A percentile compares a stretch with the other conserved stretches of the same genome.
Evolutionary conservation across 2,329 filamentous ascomycete genomes (phyloP).

Genomic region (Neofusicoccum kwambonambiense): DNA sequence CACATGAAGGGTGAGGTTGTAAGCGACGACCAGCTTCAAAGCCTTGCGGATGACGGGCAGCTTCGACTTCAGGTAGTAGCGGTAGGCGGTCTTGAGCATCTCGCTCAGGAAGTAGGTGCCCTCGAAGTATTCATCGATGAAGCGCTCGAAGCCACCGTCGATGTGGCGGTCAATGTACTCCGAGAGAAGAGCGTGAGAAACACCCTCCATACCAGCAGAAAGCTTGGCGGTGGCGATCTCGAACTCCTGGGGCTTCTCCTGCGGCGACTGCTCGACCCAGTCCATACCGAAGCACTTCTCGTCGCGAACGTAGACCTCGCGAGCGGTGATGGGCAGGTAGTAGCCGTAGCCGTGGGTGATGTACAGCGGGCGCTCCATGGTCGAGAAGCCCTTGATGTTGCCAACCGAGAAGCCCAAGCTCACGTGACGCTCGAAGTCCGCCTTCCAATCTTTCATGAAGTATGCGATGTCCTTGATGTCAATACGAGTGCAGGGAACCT

Average conservation of each 20-base stretch:
- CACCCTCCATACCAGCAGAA: slow-evolving; percentile 84
- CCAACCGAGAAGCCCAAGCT: slow-evolving; percentile 84
- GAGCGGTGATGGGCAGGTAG: slow-evolving; percentile 86
- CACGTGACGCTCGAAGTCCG: slow-evolving; percentile 89
- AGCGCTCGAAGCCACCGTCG: slow-evolving; percentile 85
- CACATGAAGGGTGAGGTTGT: slow-evolving; percentile 92
- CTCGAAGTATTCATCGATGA: slow-evolving; percentile 94
- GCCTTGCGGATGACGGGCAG: slow-evolving; percentile 90
- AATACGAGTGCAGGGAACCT: slow-evolving; percentile 95
- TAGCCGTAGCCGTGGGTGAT: slow-evolving; percentile 96
- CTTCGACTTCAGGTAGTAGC: slow-evolving; percentile 86
- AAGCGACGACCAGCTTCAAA: slow-evolving; percentile 89
- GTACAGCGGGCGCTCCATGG: slow-evolving; percentile 68
- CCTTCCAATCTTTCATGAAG: slow-evolving; percentile 99
- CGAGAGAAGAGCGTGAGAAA: slow-evolving; percentile 75
- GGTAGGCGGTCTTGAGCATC: slow-evolving; percentile 93
- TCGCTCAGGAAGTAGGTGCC: slow-evolving; percentile 93
- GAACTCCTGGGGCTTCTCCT: slow-evolving; percentile 74
- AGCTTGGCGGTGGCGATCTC: slow-evolving; percentile 85
- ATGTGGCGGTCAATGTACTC: slow-evolving; percentile 96
- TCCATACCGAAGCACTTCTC: slow-evolving; percentile 91
- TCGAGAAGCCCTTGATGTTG: slow-evolving; percentile 84
- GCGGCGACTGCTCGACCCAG: slow-evolving; percentile 81
- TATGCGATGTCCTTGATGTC: slow-evolving; percentile 98
- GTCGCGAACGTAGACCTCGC: slow-evolving; percentile 88